Conservation (phyloP, 2,329 filamentous ascomycete species). For the Exserohilum turcica region DNA sequence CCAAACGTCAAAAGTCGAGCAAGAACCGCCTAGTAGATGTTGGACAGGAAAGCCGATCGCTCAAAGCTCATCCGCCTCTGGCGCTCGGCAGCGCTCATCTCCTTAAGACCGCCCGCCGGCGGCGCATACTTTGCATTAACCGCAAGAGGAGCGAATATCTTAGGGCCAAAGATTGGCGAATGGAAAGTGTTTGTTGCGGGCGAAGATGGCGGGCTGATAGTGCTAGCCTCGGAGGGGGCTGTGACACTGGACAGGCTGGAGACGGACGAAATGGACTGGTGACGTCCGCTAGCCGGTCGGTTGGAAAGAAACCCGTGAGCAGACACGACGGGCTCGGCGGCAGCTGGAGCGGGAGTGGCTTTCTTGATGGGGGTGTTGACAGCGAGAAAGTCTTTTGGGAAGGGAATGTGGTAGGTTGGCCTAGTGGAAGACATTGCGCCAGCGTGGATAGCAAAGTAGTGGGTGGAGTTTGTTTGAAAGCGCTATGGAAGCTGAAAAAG, state of each 20-base stretch:
- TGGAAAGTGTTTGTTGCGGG: slow-evolving; percentile 31
- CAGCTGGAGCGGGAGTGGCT: slow-evolving; percentile 9
- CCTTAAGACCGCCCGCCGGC: slow-evolving; percentile 28
- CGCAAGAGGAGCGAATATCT: slow-evolving; percentile 41
- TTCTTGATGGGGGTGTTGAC: slow-evolving; percentile 44
- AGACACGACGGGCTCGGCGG: slow-evolving; percentile 31
- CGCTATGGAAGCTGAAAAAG: slow-evolving; percentile 4
- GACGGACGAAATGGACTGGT: slow-evolving; percentile 39
- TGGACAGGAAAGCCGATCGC: slow-evolving; percentile 38
- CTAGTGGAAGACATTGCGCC: slow-evolving; percentile 44
- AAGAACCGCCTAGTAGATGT: slow-evolving; percentile 29
- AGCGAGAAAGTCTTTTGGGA: slow-evolving; percentile 43
- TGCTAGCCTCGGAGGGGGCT: slow-evolving; percentile 24
- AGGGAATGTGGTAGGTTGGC: slow-evolving; percentile 45
- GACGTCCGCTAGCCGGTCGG: slow-evolving; percentile 29
- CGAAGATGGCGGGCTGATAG: slow-evolving; percentile 38
- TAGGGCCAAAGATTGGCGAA: slow-evolving; percentile 34
- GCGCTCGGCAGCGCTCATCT: slow-evolving; percentile 30
- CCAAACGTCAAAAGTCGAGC: background rate
- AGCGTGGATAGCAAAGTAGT: slow-evolving; percentile 21
- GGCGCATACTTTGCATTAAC: slow-evolving; percentile 42
- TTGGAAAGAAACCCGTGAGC: slow-evolving; percentile 48
- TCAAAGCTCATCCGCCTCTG: slow-evolving; percentile 21
- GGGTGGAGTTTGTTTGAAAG: background rate
- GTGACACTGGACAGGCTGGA: slow-evolving; percentile 23